Base-by-base conservation (phyloP, 768 basidiomycete genomes). In the Lactifluus rugatus region DNA sequence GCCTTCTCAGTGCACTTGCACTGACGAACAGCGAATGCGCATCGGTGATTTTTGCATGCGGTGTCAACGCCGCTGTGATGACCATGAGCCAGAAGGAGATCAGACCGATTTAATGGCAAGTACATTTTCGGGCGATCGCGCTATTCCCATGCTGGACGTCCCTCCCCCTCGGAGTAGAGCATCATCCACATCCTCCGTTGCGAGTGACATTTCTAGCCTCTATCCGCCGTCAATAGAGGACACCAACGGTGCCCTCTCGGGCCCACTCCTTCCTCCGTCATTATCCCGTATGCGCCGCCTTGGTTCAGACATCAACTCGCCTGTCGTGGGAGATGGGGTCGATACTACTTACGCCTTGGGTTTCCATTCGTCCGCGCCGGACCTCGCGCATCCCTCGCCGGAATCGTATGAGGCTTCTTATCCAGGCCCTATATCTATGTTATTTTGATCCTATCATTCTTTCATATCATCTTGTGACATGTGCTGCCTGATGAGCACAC, bases 91-190 rank as follows among this genome's bases (percentile, higher is more conserved):
- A 3, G 58, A 17, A 36, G 59, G 13, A 37, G 58, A 54, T 45
- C 52, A 54, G 34, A 5, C 39, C 19, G 53, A 60, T 56, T 19
- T 60, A 26, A 21, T 60, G n/a, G 19, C 28, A 25, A 47, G 32
- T 31, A 9, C 42, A 2, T 52, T 47, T 32, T n/a, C 59, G 9
- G 28, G 36, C 8, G 44, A 60, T 13, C 59, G 54, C 13, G 21
- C 48, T 45, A 31, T 60, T 21, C 34, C 48, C 21, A 55, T 60
- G 54, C 48, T 60, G 11, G 19, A 26, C 3, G 59, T 60, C 13
- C 59, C 61, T 5, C 58, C 48, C 13, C 57, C 60, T 25, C 46
- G 61, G 25, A 62, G 61, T 49, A 62, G 61, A 54, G 61, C 61
- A 1, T 62, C 61, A 2, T 62, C 61, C n/a, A 60, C 61, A 21